Percentiles rank a stretch among this genome's conserved stretches.
Evolutionary conservation across 2,329 filamentous ascomycete genomes (phyloP).

Genomic region (Aschersonia sp.): DNA sequence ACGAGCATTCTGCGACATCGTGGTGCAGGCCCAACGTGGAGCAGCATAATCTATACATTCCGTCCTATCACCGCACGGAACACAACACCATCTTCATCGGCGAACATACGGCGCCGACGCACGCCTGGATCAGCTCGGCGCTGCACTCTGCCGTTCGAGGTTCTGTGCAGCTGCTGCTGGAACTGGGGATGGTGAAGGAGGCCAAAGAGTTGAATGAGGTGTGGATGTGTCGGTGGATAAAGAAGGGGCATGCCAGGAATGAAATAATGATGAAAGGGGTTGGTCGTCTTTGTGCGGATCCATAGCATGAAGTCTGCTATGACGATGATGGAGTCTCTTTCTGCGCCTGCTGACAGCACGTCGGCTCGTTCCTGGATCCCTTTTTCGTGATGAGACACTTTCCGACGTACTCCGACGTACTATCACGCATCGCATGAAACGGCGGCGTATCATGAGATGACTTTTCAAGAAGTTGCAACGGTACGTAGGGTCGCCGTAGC

Average conservation of each 20-base stretch:
- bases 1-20: constrained; percentile 40
- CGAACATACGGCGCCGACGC: constrained; percentile 34
- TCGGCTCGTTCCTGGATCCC: no score
- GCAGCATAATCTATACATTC: constrained; percentile 44
- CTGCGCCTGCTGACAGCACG: no score
- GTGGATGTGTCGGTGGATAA: constrained; percentile 47
- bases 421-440: no score
- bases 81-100: constrained; percentile 21
- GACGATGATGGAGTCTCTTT: no score
- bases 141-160: constrained; percentile 1
- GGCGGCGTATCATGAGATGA: no score
- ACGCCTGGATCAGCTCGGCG: constrained; percentile 31
- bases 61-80: constrained; percentile 46
- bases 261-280: no score
- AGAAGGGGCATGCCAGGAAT: neutral
- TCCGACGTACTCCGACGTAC: no score
- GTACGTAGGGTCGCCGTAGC: no score
- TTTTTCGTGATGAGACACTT: no score
- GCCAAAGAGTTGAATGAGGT: constrained; percentile 39
- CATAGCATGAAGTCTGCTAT: no score
- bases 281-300: no score
- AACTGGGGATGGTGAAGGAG: constrained; percentile 23
- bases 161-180: constrained; percentile 1
- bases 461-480: no score
- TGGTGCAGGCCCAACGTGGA: constrained; percentile 36